Percentiles rank a stretch among this genome's conserved stretches.
phyloP scores from a whole-genome alignment of 1,284 basidiomycete genomes.

The Fomitopsis schrenkii region DNA sequence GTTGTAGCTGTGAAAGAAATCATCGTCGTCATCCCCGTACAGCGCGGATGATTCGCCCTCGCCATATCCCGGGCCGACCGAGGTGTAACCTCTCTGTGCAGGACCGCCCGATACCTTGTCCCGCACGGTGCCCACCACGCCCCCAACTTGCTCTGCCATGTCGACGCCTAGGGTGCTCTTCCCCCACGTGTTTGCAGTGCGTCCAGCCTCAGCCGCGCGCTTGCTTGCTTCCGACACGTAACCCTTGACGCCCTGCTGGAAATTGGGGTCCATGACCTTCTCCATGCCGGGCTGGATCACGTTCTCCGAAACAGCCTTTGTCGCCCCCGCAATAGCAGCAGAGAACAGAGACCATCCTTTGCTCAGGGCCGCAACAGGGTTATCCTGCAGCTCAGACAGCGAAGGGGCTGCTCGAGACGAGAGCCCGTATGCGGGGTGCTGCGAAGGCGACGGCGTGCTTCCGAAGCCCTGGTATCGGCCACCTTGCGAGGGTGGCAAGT shows the following conservation, averaged over 20 bases:
- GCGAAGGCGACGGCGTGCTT: slow-evolving; percentile 56
- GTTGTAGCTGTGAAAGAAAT: slow-evolving; percentile 52
- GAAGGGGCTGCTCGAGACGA: slow-evolving; percentile 72
- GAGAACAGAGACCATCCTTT: slow-evolving; percentile 87
- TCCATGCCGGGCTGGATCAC: slow-evolving; percentile 82
- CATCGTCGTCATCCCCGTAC: slow-evolving; percentile 50
- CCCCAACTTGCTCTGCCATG: slow-evolving; percentile 67
- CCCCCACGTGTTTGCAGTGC: slow-evolving; percentile 67
- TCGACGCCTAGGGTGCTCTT: slow-evolving; percentile 74
- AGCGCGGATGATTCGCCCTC: slow-evolving; percentile 52
- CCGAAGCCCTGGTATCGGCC: slow-evolving; percentile 86
- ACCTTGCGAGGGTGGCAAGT: slow-evolving; percentile 82
- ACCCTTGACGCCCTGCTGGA: slow-evolving; percentile 67
- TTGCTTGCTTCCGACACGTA: slow-evolving; percentile 69
- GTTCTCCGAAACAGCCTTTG: slow-evolving; percentile 70
- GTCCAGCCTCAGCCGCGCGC: slow-evolving; percentile 53
- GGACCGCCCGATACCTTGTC: slow-evolving; percentile 37
- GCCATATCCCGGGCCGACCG: slow-evolving; percentile 40
- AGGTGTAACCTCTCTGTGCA: slow-evolving; percentile 53
- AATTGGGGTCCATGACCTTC: slow-evolving; percentile 68
- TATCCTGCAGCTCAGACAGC: slow-evolving; percentile 72
- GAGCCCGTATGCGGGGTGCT: slow-evolving; percentile 57
- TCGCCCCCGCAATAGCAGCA: slow-evolving; percentile 68
- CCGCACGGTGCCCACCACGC: slow-evolving; percentile 52
- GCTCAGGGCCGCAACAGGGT: slow-evolving; percentile 71